Evolutionary conservation across 2,329 filamentous ascomycete genomes (phyloP).

Genomic region (Verticillium zaregamsianum): DNA sequence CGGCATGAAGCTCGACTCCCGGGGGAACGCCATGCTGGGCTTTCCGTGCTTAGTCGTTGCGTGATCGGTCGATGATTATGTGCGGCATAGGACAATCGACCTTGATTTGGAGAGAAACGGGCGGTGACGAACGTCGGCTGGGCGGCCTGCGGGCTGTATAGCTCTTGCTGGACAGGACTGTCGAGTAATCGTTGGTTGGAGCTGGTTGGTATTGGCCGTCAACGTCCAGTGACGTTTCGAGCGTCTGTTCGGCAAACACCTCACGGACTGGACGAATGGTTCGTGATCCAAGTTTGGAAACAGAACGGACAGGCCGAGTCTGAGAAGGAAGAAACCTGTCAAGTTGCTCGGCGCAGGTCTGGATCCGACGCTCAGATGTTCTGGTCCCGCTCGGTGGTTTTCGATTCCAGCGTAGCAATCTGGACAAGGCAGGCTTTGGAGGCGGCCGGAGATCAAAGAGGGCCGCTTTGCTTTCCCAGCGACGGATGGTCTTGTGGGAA

Average conservation of each 20-base stretch:
- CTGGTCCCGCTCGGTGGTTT: neutral
- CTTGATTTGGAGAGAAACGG: neutral
- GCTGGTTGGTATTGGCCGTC: neutral
- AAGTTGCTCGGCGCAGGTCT: neutral
- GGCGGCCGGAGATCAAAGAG: neutral
- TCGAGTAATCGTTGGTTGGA: neutral
- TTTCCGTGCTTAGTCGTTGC: constrained; percentile 1
- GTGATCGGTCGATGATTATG: neutral
- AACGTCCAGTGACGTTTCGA: neutral
- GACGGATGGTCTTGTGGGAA: neutral
- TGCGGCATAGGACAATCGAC: neutral
- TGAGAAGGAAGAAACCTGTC: neutral
- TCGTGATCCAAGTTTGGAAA: neutral
- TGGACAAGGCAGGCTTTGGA: neutral
- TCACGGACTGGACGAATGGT: neutral
- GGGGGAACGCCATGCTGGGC: constrained; percentile 43
- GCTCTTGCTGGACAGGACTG: neutral
- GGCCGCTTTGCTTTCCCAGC: neutral
- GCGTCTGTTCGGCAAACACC: neutral
- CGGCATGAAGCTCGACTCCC: constrained; percentile 69
- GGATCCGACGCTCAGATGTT: constrained; percentile 3
- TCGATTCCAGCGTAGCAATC: neutral
- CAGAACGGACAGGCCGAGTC: neutral
- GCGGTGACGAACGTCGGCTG: neutral
- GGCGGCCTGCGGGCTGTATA: neutral